phyloP scores from a whole-genome alignment of 164 flowering plant genomes.

The Magnolia officinalis region DNA sequence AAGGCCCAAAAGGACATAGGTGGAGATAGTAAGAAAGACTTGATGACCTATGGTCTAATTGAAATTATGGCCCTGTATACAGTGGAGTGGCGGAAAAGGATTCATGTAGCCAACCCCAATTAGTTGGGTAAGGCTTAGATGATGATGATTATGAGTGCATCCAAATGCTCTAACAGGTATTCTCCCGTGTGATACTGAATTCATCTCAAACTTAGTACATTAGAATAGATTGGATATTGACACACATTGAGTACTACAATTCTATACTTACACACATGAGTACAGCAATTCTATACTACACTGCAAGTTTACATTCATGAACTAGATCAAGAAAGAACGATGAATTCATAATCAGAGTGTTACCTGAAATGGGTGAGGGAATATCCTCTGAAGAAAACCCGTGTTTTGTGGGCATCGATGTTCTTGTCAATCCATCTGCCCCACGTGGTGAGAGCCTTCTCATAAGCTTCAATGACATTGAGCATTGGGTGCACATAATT shows the following conservation, averaged over 20 bases:
- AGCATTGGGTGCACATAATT: conserved; percentile 58
- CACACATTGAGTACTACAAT: neutral
- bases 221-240: neutral
- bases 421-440: conserved; percentile 74
- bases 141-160: neutral
- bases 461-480: conserved; percentile 61
- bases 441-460: conserved; percentile 75
- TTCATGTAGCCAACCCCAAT: too few species aligned
- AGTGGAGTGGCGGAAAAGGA: too few species aligned
- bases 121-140: too few species aligned
- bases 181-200: neutral
- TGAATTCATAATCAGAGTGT: neutral
- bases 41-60: too few species aligned
- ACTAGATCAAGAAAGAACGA: neutral
- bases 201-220: neutral
- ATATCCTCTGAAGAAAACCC: conserved; percentile 77
- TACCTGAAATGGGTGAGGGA: conserved; percentile 85
- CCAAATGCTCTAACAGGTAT: neutral
- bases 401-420: conserved; percentile 44
- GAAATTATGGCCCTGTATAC: too few species aligned
- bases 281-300: neutral
- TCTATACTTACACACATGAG: neutral
- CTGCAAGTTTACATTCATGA: neutral
- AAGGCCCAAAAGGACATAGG: too few species aligned
- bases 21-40: too few species aligned